A percentile compares a stretch with the other conserved stretches of the same genome.
Conservation (phyloP, 2,329 filamentous ascomycete species). For the Chaetomiaceae sp. region DNA sequence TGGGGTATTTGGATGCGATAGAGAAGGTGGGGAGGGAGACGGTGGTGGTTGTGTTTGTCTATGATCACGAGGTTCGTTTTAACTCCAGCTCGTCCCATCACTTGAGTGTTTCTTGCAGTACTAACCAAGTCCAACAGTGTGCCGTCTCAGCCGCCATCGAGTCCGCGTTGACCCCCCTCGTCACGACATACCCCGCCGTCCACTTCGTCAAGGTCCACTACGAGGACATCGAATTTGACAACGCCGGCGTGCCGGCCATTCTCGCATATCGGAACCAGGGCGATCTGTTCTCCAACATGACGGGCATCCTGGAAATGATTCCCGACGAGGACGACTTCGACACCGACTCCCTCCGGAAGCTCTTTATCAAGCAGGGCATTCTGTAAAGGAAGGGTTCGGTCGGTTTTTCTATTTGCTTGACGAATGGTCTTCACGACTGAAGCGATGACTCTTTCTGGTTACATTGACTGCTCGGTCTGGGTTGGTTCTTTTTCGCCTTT, state of each 20-base stretch:
- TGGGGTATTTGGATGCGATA: conserved; percentile 92
- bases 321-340: conserved; percentile 62
- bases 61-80: conserved; percentile 71
- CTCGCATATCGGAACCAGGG: conserved; percentile 83
- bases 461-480: neutral
- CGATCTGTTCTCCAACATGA: conserved; percentile 85
- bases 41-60: conserved; percentile 88
- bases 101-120: conserved; percentile 8
- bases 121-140: conserved; percentile 53
- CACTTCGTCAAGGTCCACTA: conserved; percentile 91
- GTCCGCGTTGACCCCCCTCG: conserved; percentile 69
- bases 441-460: neutral
- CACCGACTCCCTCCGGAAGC: conserved; percentile 46
- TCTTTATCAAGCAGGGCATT: conserved; percentile 51
- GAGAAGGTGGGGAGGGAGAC: conserved; percentile 81
- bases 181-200: conserved; percentile 63
- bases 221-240: conserved; percentile 90
- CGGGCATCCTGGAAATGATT: conserved; percentile 82
- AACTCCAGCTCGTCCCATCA: neutral
- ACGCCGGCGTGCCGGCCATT: conserved; percentile 79
- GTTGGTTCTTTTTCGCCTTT: neutral
- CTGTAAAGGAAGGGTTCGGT: conserved; percentile 28
- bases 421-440: neutral
- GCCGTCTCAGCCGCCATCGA: conserved; percentile 76
- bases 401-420: neutral